These are phyloP conservation scores for Exophiala calicioides DNA, from an alignment of 2,329 filamentous ascomycete species.

Conservation along the genomic window DNA sequence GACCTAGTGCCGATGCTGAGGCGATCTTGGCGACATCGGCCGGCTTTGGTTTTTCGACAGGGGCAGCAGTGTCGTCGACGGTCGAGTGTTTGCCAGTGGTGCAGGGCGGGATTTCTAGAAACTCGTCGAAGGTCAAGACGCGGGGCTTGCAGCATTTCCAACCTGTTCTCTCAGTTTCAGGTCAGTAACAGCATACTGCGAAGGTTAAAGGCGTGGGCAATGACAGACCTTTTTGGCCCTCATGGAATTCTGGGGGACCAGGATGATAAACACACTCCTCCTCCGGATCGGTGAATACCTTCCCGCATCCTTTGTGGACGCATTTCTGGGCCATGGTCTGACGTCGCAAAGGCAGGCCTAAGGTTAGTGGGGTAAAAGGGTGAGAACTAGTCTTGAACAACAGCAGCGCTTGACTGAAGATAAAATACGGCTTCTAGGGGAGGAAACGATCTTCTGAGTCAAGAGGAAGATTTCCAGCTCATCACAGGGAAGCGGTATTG, in stretches of 20 bases:
- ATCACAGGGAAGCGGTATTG: too few species aligned
- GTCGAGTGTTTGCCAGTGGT: slow-evolving; percentile 90
- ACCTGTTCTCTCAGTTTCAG: slow-evolving; percentile 55
- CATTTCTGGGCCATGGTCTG: slow-evolving; percentile 63
- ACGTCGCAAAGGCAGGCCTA: neutral
- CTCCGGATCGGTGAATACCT: slow-evolving; percentile 76
- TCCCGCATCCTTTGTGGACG: slow-evolving; percentile 94
- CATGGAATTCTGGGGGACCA: slow-evolving; percentile 91
- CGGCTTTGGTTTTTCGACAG: slow-evolving; percentile 37
- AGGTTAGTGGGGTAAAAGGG: neutral
- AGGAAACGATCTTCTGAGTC: too few species aligned
- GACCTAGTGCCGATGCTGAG: slow-evolving; percentile 21
- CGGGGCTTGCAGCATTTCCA: slow-evolving; percentile 99
- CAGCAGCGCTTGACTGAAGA: too few species aligned
- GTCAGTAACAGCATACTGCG: neutral
- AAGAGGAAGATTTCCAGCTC: too few species aligned
- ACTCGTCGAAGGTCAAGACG: slow-evolving; percentile 97
- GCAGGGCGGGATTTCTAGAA: slow-evolving; percentile 88
- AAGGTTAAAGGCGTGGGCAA: neutral
- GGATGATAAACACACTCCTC: slow-evolving; percentile 91
- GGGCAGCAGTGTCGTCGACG: slow-evolving; percentile 68
- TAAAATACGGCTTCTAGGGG: too few species aligned
- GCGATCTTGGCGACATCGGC: slow-evolving; percentile 25
- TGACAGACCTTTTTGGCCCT: slow-evolving; percentile 86
- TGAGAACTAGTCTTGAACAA: too few species aligned